phyloP scores from a whole-genome alignment of 2,329 filamentous ascomycete species.

The Torrubiellomyces zombiae region DNA sequence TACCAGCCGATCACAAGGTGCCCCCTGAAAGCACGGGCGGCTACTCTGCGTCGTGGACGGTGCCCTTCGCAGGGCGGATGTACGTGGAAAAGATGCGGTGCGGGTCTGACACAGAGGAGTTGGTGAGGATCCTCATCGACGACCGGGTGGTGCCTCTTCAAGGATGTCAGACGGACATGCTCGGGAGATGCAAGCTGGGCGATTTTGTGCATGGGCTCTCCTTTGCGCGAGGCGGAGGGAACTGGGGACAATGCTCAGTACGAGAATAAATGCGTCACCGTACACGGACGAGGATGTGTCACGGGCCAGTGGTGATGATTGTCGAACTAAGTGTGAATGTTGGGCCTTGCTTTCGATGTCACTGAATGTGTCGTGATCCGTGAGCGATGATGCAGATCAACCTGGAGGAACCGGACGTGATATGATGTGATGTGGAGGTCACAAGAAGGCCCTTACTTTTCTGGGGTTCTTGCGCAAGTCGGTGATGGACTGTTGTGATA shows the following conservation, averaged over 20 bases:
- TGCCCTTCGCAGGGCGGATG: conserved; percentile 65
- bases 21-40: conserved; percentile 40
- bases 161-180: conserved; percentile 50
- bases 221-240: conserved; percentile 56
- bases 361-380: too few species aligned
- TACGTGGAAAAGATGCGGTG: conserved; percentile 84
- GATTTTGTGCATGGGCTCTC: conserved; percentile 58
- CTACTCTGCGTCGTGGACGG: conserved; percentile 61
- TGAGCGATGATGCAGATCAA: too few species aligned
- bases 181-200: conserved; percentile 53
- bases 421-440: too few species aligned
- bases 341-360: too few species aligned
- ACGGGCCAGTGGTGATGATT: too few species aligned
- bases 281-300: too few species aligned
- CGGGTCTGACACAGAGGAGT: conserved; percentile 36
- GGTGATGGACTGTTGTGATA: too few species aligned
- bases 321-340: too few species aligned
- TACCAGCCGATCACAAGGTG: conserved; percentile 33
- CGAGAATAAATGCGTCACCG: too few species aligned
- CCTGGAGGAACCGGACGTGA: too few species aligned
- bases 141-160: conserved; percentile 60
- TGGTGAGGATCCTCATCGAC: conserved; percentile 69
- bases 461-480: too few species aligned
- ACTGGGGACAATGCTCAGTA: conserved; percentile 48
- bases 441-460: too few species aligned